Evolutionary conservation across 2,329 filamentous ascomycete genomes (phyloP), one percentile per base, ranked within the genome.

Genomic region (Penicillium sp.): DNA sequence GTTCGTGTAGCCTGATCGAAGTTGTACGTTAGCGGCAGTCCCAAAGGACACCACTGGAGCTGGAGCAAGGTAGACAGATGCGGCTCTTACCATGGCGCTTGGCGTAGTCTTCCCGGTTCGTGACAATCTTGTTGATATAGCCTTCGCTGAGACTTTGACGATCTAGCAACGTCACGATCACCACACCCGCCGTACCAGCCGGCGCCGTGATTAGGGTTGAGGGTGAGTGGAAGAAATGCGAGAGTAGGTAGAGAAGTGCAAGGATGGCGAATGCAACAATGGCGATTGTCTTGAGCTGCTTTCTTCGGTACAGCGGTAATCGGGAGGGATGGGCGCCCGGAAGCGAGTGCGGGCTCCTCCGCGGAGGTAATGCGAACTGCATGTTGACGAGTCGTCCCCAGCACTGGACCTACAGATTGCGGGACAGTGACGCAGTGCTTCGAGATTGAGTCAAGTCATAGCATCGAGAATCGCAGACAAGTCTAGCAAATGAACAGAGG

Each of bases 291-390:
- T 87, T 87, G 55, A 89, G 71, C 66, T 89, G 86, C 70, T 83
- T 86, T 67, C 86, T 84, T 63, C 90, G 85, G 63, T 78, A 70
- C 43, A 70, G 66, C 34, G 75, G 72, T 28, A 77, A 62, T 58
- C 68, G 69, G 50, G 76, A 72, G 25, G 76, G 71, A 78, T 71
- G 86, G 79, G 65, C 83, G 78, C 91, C 94, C 34, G 89, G 88
- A 66, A 88, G 86, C 66, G 90, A 86, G 72, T 89, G 87, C 66
- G 90, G 94, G 72, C 85, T 87, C 79, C 94, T 96, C 76, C 92
- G 89, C 71, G 91, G 86, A 57, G 92, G 92, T 69, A 96, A 88
- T 64, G 93, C 92, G 82, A 94, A 92, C 76, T 96, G 93, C 92
- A 96, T 95, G 68, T 58, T 47, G 48, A 59, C 35, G 51, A 47